These are phyloP conservation scores for Rosa persica DNA, from an alignment of 306 rosid genomes.

Conservation along the genomic window DNA sequence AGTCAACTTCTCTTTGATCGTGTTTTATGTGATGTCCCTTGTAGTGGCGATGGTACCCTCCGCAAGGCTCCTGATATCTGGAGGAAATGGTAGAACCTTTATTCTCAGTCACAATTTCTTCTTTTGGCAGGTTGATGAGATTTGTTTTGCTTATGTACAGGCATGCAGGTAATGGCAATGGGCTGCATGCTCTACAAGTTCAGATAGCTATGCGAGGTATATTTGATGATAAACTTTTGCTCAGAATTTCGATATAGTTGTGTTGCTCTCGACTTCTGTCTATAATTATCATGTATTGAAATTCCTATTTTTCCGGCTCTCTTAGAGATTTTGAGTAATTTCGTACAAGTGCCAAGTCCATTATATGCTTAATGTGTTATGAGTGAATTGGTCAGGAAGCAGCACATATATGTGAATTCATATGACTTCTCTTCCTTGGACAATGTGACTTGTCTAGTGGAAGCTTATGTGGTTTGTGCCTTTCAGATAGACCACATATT, in stretches of 20 bases:
- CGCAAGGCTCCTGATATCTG: slow-evolving; percentile 99
- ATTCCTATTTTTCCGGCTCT: not conserved
- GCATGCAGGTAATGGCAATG: slow-evolving; percentile 89
- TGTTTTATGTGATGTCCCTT: slow-evolving; percentile 95
- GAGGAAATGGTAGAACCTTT: slow-evolving; percentile 83
- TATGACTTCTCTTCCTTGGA: slow-evolving; percentile 13
- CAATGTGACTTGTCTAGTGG: slow-evolving; percentile 12
- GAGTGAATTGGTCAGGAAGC: slow-evolving; percentile 8
- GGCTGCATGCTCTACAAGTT: slow-evolving; percentile 79
- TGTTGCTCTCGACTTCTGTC: not conserved
- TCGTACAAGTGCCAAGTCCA: not conserved
- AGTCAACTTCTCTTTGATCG: slow-evolving; percentile 83
- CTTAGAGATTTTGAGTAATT: not conserved
- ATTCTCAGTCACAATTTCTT: slow-evolving; percentile 14
- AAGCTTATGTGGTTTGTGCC: slow-evolving; percentile 15
- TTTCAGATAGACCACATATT: not conserved
- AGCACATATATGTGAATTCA: slow-evolving; percentile 13
- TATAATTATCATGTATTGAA: not conserved
- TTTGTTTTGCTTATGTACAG: slow-evolving; percentile 42
- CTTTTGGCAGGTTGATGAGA: slow-evolving; percentile 15
- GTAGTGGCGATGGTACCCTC: slow-evolving; percentile 99
- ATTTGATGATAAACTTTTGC: not conserved
- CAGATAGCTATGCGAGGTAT: slow-evolving; percentile 88
- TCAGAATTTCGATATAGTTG: not conserved
- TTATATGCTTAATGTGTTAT: not conserved